Evolutionary conservation across 1,284 basidiomycete species (phyloP).

Genomic region (Ceratobasidium sp.): DNA sequence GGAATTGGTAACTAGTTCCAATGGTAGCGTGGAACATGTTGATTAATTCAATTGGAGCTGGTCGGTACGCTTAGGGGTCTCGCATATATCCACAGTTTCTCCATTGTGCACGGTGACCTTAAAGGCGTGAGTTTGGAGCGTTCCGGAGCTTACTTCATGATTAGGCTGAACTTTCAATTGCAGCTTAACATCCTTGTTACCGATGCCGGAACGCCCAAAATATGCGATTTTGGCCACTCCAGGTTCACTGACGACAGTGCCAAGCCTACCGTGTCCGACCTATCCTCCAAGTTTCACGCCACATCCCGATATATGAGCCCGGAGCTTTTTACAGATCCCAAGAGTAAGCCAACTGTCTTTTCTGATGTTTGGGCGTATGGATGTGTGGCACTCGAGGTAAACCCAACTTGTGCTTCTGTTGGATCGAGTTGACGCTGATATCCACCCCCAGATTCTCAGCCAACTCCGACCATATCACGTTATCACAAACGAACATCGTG

Average conservation of each 20-base stretch:
- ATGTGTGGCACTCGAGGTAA: slow-evolving; percentile 38
- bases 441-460: slow-evolving; percentile 8
- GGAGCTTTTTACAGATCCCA: slow-evolving; percentile 17
- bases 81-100: slow-evolving; percentile 25
- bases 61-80: slow-evolving; percentile 28
- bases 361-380: slow-evolving; percentile 39
- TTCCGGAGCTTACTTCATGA: too few relatives aligned
- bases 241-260: slow-evolving; percentile 5
- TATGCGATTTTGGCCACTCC: slow-evolving; percentile 38
- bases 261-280: not conserved
- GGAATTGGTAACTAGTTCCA: not conserved
- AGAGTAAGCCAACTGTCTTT: not conserved
- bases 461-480: slow-evolving; percentile 38
- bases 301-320: slow-evolving; percentile 41
- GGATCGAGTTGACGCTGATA: too few relatives aligned
- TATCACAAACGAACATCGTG: slow-evolving; percentile 30
- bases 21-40: not conserved
- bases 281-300: slow-evolving; percentile 32
- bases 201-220: slow-evolving; percentile 19
- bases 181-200: slow-evolving; percentile 30
- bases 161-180: too few relatives aligned
- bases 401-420: not conserved
- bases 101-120: slow-evolving; percentile 34
- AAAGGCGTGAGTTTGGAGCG: slow-evolving; percentile 11
- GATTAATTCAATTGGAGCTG: not conserved